Evolutionary conservation across 163 green algal genomes (phyloP).

Genomic region (Trebouxiophyceae sp.): DNA sequence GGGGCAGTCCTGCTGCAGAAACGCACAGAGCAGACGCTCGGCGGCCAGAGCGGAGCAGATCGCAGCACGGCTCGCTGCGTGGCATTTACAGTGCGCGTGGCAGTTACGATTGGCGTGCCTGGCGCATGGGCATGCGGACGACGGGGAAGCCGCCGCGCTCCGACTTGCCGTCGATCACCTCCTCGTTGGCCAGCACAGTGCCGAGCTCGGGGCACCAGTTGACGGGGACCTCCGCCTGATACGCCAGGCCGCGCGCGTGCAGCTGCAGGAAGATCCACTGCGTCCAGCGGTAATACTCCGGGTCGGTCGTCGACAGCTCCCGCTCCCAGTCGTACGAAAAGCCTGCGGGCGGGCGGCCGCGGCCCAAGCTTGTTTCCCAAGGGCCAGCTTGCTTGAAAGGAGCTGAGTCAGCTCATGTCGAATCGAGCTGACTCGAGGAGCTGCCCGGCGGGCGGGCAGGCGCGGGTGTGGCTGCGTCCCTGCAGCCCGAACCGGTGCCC

Average conservation of each 20-base stretch:
- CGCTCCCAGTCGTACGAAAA: constrained; percentile 97
- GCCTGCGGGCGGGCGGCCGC: constrained; percentile 33
- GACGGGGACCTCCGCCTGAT: constrained; percentile 92
- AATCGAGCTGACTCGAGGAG: no score
- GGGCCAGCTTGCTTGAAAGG: no score
- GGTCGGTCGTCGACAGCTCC: constrained; percentile 88
- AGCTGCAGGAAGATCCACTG: constrained; percentile 99
- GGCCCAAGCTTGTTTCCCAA: no score
- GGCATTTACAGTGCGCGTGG: no score
- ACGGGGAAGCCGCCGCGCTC: constrained; percentile 90
- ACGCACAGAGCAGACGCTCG: neutral
- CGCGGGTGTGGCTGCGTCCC: no score
- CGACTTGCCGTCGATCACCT: constrained; percentile 80
- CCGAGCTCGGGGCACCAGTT: constrained; percentile 98
- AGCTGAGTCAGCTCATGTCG: no score
- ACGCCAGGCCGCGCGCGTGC: constrained; percentile 85
- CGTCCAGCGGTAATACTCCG: constrained; percentile 97
- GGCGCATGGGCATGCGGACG: constrained; percentile 88
- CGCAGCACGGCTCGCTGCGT: no score
- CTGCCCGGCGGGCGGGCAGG: no score
- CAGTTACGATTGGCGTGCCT: no score
- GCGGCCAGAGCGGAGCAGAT: no score
- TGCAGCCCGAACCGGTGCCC: neutral
- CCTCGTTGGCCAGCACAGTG: constrained; percentile 97
- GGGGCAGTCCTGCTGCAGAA: no score